phyloP scores from a whole-genome alignment of 2,329 filamentous ascomycete genomes.

The Coleophoma eucalyptorum region DNA sequence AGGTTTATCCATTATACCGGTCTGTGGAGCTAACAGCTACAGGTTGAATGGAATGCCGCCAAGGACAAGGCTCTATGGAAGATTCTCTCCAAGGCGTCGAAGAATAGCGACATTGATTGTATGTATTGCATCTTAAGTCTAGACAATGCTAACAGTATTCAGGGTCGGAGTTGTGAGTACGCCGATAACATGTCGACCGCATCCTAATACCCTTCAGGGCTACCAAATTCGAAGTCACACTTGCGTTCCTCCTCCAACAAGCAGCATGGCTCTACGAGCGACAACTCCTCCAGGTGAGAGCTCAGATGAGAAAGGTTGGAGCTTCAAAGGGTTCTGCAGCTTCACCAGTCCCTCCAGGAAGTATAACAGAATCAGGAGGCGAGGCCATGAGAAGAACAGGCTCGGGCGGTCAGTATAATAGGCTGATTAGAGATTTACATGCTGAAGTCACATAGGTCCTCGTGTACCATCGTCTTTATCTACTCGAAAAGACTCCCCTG shows the following conservation, averaged over 20 bases:
- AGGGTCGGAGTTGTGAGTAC: conserved; percentile 74
- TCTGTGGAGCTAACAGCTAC: conserved; percentile 7
- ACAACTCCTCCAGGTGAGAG: conserved; percentile 84
- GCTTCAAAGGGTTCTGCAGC: conserved; percentile 51
- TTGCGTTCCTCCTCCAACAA: conserved; percentile 87
- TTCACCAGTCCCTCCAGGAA: conserved; percentile 48
- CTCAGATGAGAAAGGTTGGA: conserved; percentile 78
- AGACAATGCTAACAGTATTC: conserved; percentile 12
- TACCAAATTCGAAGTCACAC: conserved; percentile 74
- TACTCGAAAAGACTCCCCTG: conserved; percentile 21
- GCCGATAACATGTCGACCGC: neutral
- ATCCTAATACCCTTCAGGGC: conserved; percentile 45
- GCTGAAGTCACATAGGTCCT: conserved; percentile 17
- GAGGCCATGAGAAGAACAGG: conserved; percentile 49
- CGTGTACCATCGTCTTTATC: conserved; percentile 23
- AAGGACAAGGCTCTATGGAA: conserved; percentile 92
- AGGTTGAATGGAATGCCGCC: conserved; percentile 83
- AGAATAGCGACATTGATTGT: conserved; percentile 85
- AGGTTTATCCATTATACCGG: conserved; percentile 27
- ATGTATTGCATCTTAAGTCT: conserved; percentile 24
- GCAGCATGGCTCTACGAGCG: conserved; percentile 91
- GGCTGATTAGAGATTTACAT: neutral
- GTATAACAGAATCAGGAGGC: conserved; percentile 36
- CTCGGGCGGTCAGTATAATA: conserved; percentile 33
- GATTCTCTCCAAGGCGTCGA: conserved; percentile 76